Base-by-base conservation (phyloP, 176 grass and related monocot species). In the Lolium multiflorum region DNA sequence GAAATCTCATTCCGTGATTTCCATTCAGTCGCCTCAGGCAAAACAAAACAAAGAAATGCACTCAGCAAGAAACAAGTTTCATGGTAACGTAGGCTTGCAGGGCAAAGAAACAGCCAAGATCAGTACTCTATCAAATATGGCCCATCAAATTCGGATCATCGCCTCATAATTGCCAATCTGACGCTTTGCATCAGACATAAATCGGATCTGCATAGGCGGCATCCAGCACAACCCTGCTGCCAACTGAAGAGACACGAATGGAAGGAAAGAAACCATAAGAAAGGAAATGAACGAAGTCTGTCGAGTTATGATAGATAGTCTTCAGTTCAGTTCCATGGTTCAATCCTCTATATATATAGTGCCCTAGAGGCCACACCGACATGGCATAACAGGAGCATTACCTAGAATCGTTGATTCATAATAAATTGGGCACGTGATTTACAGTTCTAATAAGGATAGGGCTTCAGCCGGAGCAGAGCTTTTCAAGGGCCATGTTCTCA, bases 401-500 rank as follows among this genome's bases (percentile, higher is more conserved):
- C 75, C 77, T 56, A 67, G 43, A 55, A 78, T 25, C 63, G 76
- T 59, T 79, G 65, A 81, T 67, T 60, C 72, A 43, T 76, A 82
- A 85, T 77, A 55, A 88, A 88, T 18, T 82, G 77, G 71, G 82
- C 77, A 55, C 62, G 47, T 62, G 65, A 71, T 91, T 85, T 88
- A 91, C 90, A 88, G 55, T 85, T 88, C 63, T 72, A 81, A 57
- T 51, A 68, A 39, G 35, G 43, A 71, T 20, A 44, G 1, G 41
- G 39, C 72, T 75, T 92, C 80, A 98, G 50, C 89, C 76, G 20
- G 97, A 94, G 77, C 94, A 99, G 16, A 99, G 92, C 90, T 83
- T 97, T 89, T 99, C 97, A 7, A 99, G 92, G 74, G 97, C 97
- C 89, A 89, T 85, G 86, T 94, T 94, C 92, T 99, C 97, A 11